Percentiles rank a stretch among this genome's conserved stretches.
phyloP scores from a whole-genome alignment of 2,329 filamentous ascomycete genomes.

The Ceratocystis smalleyi region DNA sequence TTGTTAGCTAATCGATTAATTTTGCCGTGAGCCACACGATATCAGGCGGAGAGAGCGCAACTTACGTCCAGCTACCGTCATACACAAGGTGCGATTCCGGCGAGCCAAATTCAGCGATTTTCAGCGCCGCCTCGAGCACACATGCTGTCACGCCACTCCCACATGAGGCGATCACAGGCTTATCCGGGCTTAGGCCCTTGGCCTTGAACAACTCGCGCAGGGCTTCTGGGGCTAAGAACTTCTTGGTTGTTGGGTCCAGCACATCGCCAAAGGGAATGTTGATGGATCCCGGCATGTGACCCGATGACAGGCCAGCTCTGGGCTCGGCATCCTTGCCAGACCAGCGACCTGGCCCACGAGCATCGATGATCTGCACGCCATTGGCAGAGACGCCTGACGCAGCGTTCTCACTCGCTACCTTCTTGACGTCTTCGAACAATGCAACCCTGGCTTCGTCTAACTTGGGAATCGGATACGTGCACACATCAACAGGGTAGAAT shows the following conservation, averaged over 20 bases:
- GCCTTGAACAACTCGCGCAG: conserved; percentile 59
- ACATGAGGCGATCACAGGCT: conserved; percentile 74
- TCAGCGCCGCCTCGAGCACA: conserved; percentile 73
- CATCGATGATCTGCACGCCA: conserved; percentile 78
- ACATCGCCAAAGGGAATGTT: conserved; percentile 67
- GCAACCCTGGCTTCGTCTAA: conserved; percentile 50
- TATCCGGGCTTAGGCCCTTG: conserved; percentile 64
- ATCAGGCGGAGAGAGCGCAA: conserved; percentile 21
- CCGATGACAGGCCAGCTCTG: conserved; percentile 67
- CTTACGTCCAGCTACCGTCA: conserved; percentile 95
- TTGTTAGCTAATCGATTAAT: conserved; percentile 20
- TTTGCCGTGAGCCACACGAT: too few relatives aligned
- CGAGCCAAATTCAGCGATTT: conserved; percentile 58
- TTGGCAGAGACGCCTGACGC: conserved; percentile 72
- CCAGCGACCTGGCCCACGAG: conserved; percentile 64
- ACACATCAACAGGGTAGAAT: conserved; percentile 50
- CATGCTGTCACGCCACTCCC: conserved; percentile 91
- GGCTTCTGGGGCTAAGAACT: conserved; percentile 56
- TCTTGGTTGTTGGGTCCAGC: conserved; percentile 69
- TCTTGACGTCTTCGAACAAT: conserved; percentile 67
- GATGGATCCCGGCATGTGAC: conserved; percentile 80
- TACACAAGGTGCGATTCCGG: conserved; percentile 60
- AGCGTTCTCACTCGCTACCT: conserved; percentile 58
- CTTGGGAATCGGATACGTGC: conserved; percentile 47
- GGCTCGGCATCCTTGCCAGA: conserved; percentile 74